phyloP scores from a whole-genome alignment of 2,329 filamentous ascomycete species.

The Apiospora marii region DNA sequence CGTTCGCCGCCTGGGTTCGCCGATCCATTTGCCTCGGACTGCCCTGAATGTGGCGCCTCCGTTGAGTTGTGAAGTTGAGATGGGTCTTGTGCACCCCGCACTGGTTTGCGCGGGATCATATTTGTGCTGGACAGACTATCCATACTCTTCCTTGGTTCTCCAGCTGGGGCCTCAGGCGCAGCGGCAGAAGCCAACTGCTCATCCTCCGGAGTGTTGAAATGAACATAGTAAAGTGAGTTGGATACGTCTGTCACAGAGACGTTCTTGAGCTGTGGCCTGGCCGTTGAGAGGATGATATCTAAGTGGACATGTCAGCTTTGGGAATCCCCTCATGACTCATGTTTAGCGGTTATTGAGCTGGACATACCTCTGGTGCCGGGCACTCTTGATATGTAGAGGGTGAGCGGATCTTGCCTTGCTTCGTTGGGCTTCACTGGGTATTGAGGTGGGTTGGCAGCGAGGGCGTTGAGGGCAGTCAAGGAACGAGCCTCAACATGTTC shows the following conservation, averaged over 20 bases:
- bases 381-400: slow-evolving; percentile 91
- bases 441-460: slow-evolving; percentile 86
- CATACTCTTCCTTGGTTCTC: background rate
- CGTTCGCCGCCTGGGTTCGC: background rate
- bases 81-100: slow-evolving; percentile 2
- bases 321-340: slow-evolving; percentile 17
- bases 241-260: slow-evolving; percentile 88
- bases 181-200: slow-evolving; percentile 44
- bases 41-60: background rate
- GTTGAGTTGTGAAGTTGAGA: background rate
- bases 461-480: slow-evolving; percentile 77
- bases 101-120: slow-evolving; percentile 18
- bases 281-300: slow-evolving; percentile 92
- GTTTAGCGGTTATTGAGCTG: slow-evolving; percentile 28
- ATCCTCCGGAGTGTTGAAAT: slow-evolving; percentile 74
- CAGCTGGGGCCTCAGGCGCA: background rate
- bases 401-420: slow-evolving; percentile 72
- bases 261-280: slow-evolving; percentile 88
- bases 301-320: slow-evolving; percentile 29
- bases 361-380: slow-evolving; percentile 82
- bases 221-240: slow-evolving; percentile 89
- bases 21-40: background rate
- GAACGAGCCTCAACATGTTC: slow-evolving; percentile 79
- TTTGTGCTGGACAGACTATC: slow-evolving; percentile 2
- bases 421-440: slow-evolving; percentile 82